A percentile compares a stretch with the other conserved stretches of the same genome.
Evolutionary conservation across 2,329 filamentous ascomycete genomes (phyloP).

Genomic region (Cadophora gregata): DNA sequence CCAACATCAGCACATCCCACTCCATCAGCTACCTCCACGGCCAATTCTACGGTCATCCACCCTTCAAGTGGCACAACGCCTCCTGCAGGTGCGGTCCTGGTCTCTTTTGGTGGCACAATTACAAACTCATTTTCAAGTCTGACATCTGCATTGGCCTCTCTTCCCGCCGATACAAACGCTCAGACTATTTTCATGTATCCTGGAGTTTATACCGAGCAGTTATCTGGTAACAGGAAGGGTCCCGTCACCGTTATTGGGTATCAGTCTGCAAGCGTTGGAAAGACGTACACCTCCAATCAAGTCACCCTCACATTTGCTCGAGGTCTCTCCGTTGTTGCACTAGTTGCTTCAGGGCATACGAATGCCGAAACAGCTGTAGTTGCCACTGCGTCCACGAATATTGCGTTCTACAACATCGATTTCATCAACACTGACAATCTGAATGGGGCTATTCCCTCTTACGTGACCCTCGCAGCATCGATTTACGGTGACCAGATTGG

Average conservation of each 20-base stretch:
- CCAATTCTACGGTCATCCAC: constrained; percentile 45
- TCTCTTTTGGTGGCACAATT: constrained; percentile 44
- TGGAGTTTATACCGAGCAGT: constrained; percentile 58
- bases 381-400: constrained; percentile 34
- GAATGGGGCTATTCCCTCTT: constrained; percentile 35
- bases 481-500: constrained; percentile 19
- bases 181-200: constrained; percentile 59
- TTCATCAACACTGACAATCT: constrained; percentile 50
- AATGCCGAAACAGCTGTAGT: constrained; percentile 40
- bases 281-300: constrained; percentile 39
- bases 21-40: constrained; percentile 33
- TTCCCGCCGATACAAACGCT: constrained; percentile 26
- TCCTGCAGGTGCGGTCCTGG: constrained; percentile 50
- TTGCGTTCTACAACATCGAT: constrained; percentile 60
- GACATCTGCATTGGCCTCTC: constrained; percentile 28
- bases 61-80: constrained; percentile 51
- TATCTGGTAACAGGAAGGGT: constrained; percentile 48
- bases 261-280: constrained; percentile 25
- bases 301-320: constrained; percentile 45
- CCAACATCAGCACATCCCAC: constrained; percentile 36
- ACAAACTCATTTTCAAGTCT: constrained; percentile 28
- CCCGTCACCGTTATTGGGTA: constrained; percentile 49
- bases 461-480: constrained; percentile 22
- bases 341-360: constrained; percentile 37
- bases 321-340: constrained; percentile 34